Evolutionary conservation across 257 asterid species (phyloP).

Genomic region (Rauvolfia tetraphylla): DNA sequence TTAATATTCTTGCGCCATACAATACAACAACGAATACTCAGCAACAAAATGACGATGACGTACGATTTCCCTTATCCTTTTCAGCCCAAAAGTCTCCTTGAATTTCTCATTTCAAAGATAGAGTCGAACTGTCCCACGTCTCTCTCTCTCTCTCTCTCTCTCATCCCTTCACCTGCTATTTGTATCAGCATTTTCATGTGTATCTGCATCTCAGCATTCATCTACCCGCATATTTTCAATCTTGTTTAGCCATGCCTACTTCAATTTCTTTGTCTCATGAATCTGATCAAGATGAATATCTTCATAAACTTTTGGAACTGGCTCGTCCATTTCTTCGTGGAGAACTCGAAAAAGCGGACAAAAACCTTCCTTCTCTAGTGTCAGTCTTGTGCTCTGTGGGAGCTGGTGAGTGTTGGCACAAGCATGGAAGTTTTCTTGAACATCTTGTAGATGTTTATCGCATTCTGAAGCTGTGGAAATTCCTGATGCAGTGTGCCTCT

Average conservation of each 20-base stretch:
- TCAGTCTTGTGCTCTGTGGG: slow-evolving; percentile 65
- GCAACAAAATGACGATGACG: no score
- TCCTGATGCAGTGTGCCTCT: slow-evolving; percentile 66
- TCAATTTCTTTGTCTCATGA: slow-evolving; percentile 11
- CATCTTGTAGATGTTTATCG: slow-evolving; percentile 69
- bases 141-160: neutral
- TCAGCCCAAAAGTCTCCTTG: neutral
- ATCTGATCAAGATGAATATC: slow-evolving; percentile 12
- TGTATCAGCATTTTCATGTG: neutral
- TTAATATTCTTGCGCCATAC: no score
- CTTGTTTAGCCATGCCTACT: slow-evolving; percentile 29
- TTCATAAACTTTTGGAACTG: slow-evolving; percentile 36
- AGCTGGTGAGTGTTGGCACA: slow-evolving; percentile 96
- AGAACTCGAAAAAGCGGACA: slow-evolving; percentile 53
- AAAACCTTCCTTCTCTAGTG: slow-evolving; percentile 54
- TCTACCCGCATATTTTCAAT: neutral
- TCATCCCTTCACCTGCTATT: neutral
- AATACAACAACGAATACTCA: no score
- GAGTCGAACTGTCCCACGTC: neutral
- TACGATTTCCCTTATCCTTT: neutral
- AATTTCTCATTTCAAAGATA: neutral
- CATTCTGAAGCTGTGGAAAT: slow-evolving; percentile 80
- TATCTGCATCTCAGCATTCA: neutral
- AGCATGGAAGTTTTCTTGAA: slow-evolving; percentile 73
- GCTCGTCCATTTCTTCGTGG: slow-evolving; percentile 82